These are phyloP conservation scores for Arabis alpina DNA, from an alignment of 345 rosid species.

Conservation along the genomic window DNA sequence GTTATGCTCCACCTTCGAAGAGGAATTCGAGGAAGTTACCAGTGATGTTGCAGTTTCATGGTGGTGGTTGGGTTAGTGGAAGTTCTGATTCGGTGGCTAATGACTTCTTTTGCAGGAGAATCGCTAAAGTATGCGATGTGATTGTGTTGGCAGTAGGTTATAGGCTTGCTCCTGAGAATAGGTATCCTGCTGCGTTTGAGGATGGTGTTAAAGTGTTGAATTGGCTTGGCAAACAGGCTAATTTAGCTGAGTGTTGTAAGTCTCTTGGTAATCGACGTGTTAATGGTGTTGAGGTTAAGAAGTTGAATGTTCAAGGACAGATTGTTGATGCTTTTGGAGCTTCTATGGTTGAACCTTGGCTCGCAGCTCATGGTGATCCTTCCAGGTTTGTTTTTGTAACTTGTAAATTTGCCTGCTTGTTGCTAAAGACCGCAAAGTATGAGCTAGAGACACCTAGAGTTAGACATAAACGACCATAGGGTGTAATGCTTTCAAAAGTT, in stretches of 20 bases:
- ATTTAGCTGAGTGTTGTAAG: slow-evolving; percentile 59
- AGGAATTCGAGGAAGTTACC: slow-evolving; percentile 62
- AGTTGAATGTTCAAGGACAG: slow-evolving; percentile 40
- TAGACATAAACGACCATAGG: background rate
- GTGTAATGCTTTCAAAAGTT: slow-evolving; percentile 3
- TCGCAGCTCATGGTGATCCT: slow-evolving; percentile 77
- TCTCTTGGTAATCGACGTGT: slow-evolving; percentile 45
- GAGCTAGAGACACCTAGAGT: slow-evolving; percentile 20
- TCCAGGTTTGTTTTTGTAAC: slow-evolving; percentile 50
- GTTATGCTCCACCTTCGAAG: slow-evolving; percentile 55
- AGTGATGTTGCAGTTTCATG: slow-evolving; percentile 89
- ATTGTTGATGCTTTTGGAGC: slow-evolving; percentile 76
- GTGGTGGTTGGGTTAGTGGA: slow-evolving; percentile 91
- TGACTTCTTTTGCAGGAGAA: slow-evolving; percentile 73
- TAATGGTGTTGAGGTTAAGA: slow-evolving; percentile 45
- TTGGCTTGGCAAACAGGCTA: slow-evolving; percentile 84
- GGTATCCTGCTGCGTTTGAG: slow-evolving; percentile 81
- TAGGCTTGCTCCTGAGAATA: slow-evolving; percentile 82
- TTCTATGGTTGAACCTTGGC: slow-evolving; percentile 85
- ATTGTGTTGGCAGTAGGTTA: slow-evolving; percentile 87
- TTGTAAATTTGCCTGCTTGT: slow-evolving; percentile 16
- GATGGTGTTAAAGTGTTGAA: slow-evolving; percentile 80
- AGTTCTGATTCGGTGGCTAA: slow-evolving; percentile 67
- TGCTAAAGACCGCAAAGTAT: slow-evolving; percentile 1
- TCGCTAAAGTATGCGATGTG: slow-evolving; percentile 74